Conservation (phyloP, 2,329 filamentous ascomycete genomes). For the Aspergillus texensis region DNA sequence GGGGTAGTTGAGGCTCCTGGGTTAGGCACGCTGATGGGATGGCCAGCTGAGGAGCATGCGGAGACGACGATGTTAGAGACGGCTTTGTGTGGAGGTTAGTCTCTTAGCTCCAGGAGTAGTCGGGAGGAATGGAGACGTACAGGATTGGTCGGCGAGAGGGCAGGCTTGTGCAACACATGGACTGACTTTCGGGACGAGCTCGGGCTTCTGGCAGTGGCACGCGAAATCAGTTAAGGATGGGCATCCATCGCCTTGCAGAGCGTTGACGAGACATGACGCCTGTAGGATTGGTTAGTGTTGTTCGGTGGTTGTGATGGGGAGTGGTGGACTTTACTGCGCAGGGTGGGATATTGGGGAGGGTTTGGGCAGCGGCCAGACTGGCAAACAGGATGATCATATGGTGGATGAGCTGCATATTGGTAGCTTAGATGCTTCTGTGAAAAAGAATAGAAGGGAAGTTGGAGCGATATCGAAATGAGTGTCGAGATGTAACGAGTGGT, state of each 20-base stretch:
- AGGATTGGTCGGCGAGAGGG: slow-evolving; percentile 38
- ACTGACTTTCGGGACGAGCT: slow-evolving; percentile 44
- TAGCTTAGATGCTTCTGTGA: neutral
- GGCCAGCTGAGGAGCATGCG: slow-evolving; percentile 39
- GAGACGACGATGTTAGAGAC: slow-evolving; percentile 40
- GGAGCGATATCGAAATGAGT: neutral
- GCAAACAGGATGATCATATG: slow-evolving; percentile 43
- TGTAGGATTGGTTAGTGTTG: slow-evolving; percentile 23
- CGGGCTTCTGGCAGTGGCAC: slow-evolving; percentile 52
- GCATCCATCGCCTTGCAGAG: slow-evolving; percentile 50
- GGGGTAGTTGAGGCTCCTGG: slow-evolving; percentile 16
- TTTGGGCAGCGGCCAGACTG: slow-evolving; percentile 50
- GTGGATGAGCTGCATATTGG: slow-evolving; percentile 39
- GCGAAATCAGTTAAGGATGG: slow-evolving; percentile 50
- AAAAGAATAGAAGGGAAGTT: neutral
- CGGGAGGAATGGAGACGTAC: slow-evolving; percentile 25
- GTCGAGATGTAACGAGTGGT: slow-evolving; percentile 6
- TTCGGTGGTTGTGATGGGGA: neutral
- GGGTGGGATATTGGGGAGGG: slow-evolving; percentile 43
- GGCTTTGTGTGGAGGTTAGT: slow-evolving; percentile 21
- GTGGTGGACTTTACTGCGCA: slow-evolving; percentile 47
- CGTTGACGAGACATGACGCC: slow-evolving; percentile 50
- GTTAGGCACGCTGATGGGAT: slow-evolving; percentile 39
- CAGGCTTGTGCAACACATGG: slow-evolving; percentile 53
- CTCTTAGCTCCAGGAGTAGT: neutral